phyloP scores from a whole-genome alignment of 1,284 basidiomycete genomes.

The Ustilago cynodontis region DNA sequence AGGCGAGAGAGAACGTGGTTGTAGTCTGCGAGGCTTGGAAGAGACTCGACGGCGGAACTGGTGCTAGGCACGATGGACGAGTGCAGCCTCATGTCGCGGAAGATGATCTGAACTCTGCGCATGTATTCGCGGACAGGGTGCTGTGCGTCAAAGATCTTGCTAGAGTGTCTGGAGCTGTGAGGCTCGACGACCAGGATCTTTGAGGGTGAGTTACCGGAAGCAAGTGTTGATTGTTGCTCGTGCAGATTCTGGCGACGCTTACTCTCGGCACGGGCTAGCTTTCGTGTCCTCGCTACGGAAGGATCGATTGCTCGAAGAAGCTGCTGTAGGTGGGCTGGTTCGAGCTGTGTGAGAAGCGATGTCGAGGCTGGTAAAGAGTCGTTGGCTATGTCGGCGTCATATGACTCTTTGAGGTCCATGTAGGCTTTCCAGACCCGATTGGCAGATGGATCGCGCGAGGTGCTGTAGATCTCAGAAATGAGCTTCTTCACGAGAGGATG shows the following conservation, averaged over 20 bases:
- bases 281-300: slow-evolving; percentile 31
- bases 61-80: slow-evolving; percentile 27
- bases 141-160: slow-evolving; percentile 31
- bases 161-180: slow-evolving; percentile 27
- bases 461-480: slow-evolving; percentile 51
- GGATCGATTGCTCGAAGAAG: slow-evolving; percentile 56
- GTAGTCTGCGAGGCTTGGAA: slow-evolving; percentile 53
- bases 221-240: slow-evolving; percentile 20
- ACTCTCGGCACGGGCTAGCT: slow-evolving; percentile 25
- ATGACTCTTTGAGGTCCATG: slow-evolving; percentile 40
- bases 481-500: slow-evolving; percentile 57
- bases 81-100: slow-evolving; percentile 50
- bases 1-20: slow-evolving; percentile 58
- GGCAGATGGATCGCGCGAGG: slow-evolving; percentile 31
- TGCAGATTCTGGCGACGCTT: slow-evolving; percentile 36
- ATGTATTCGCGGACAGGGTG: slow-evolving; percentile 49
- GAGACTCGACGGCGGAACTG: slow-evolving; percentile 25
- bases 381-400: slow-evolving; percentile 9
- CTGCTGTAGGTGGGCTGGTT: slow-evolving; percentile 37
- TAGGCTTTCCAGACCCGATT: slow-evolving; percentile 57
- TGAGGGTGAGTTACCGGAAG: slow-evolving; percentile 19
- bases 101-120: slow-evolving; percentile 52
- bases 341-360: slow-evolving; percentile 43
- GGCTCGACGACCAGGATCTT: slow-evolving; percentile 29
- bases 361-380: slow-evolving; percentile 17